These are phyloP conservation scores for Glebionis coronaria DNA, from an alignment of 129 eudicot species.

Conservation along the genomic window DNA sequence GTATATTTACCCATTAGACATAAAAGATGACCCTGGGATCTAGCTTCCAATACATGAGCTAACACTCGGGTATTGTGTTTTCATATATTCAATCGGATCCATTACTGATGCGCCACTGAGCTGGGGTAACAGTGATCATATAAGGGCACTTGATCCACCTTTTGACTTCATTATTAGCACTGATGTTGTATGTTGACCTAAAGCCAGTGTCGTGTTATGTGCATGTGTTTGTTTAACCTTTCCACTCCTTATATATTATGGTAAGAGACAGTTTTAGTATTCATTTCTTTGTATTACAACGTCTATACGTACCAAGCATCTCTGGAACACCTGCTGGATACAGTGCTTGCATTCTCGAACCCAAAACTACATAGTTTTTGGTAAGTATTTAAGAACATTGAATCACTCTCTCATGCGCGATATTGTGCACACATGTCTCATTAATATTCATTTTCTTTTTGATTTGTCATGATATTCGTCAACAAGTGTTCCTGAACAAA, in stretches of 20 bases:
- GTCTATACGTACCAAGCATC: constrained; percentile 96
- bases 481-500: constrained; percentile 85
- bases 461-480: constrained; percentile 96
- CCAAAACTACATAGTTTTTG: constrained; percentile 77
- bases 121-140: constrained; percentile 77
- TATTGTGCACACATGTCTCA: neutral
- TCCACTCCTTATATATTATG: too few species aligned
- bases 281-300: constrained; percentile 32
- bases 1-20: too few species aligned
- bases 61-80: neutral
- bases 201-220: too few species aligned
- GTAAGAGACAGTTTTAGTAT: constrained; percentile 13
- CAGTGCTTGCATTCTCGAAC: constrained; percentile 78
- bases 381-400: constrained; percentile 32
- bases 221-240: too few species aligned
- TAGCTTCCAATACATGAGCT: neutral
- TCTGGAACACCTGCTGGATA: constrained; percentile 76
- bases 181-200: too few species aligned
- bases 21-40: neutral
- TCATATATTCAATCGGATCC: constrained; percentile 71
- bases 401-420: neutral
- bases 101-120: constrained; percentile 72
- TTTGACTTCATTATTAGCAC: too few species aligned
- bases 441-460: neutral
- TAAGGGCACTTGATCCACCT: too few species aligned